phyloP scores from a whole-genome alignment of 768 basidiomycete species.

The Suillus placidus region DNA sequence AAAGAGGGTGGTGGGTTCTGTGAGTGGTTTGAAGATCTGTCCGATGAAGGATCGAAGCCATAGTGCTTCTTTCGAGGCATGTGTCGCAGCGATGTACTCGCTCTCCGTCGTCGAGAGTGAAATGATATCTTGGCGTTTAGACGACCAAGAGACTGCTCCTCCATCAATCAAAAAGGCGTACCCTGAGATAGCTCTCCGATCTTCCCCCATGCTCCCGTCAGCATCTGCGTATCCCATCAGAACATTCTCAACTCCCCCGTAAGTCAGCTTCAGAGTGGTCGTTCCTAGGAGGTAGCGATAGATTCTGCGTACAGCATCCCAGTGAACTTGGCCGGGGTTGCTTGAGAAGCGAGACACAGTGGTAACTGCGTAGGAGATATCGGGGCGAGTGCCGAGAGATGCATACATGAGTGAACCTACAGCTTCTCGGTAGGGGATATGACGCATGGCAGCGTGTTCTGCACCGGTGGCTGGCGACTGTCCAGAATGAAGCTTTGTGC shows the following conservation, averaged over 20 bases:
- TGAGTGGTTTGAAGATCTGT: constrained; percentile 7
- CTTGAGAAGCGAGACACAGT: too few species aligned
- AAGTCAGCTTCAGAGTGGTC: constrained; percentile 15
- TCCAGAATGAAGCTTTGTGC: too few species aligned
- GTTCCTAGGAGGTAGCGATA: constrained; percentile 30
- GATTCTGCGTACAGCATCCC: constrained; percentile 22
- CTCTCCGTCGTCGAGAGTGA: constrained; percentile 44
- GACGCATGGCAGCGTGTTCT: too few species aligned
- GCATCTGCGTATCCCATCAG: neutral
- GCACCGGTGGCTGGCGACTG: too few species aligned
- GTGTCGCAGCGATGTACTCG: constrained; percentile 43
- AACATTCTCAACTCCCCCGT: neutral
- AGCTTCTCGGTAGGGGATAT: too few species aligned
- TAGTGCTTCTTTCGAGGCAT: constrained; percentile 37
- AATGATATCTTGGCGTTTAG: constrained; percentile 41
- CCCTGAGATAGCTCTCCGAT: constrained; percentile 38
- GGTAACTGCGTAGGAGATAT: too few species aligned
- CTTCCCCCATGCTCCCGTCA: constrained; percentile 7
- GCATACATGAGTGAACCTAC: too few species aligned
- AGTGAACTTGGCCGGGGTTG: constrained; percentile 26
- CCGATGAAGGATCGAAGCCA: constrained; percentile 34
- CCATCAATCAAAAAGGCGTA: constrained; percentile 37
- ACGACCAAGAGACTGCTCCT: constrained; percentile 33
- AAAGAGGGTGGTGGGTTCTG: too few species aligned
- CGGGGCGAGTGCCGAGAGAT: too few species aligned